Base-by-base conservation (phyloP, 2,329 filamentous ascomycete genomes). In the Fusarium decemcellulare region DNA sequence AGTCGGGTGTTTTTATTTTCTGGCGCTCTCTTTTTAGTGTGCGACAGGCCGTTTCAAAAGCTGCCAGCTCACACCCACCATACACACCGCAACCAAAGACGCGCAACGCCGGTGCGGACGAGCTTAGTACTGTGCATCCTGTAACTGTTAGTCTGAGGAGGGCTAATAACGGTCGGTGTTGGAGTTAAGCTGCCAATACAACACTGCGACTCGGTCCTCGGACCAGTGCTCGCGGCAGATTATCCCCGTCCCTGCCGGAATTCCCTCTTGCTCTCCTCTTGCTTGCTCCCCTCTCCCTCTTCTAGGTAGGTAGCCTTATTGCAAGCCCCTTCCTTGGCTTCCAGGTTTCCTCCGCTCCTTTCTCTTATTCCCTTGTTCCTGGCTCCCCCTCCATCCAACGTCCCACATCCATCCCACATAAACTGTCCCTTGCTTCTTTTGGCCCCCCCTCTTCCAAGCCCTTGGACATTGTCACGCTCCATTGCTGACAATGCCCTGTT, bases 281-380 rank as follows among this genome's bases (percentile, higher is more conserved):
- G 23, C 23, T 23, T 23, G 18, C 18, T 23, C 18, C 4, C 18
- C 18, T 23, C 23, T 23, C 23, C 23, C 23, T 23, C 23, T 4
- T 23, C 23, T 23, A 23, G 23, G 23, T 23, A 23, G 23, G 23
- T 39, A 52, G 48, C 48, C 48, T 52, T 52, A 54, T 30, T 56
- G 16, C 39, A 44, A 29, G 12, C 53, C 40, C 40, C 29, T 37
- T 43, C 12, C n/a, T 40, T 44, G 14, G 9, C 23, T 40, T 29
- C 34, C 46, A 23, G 23, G 23, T 9, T 18, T 51, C 34, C 34
- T 39, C 34, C 48, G 30, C 54, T 37, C 12, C 68, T 18, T 51
- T 70, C 63, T 63, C 67, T 64, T 70, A 67, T 51, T 70, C 63
- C 67, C 67, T 64, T 70, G 67, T 61, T 70, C 67, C 67, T 68